Evolutionary conservation across 805 yeast species (phyloP).

Genomic region (Candida maris): DNA sequence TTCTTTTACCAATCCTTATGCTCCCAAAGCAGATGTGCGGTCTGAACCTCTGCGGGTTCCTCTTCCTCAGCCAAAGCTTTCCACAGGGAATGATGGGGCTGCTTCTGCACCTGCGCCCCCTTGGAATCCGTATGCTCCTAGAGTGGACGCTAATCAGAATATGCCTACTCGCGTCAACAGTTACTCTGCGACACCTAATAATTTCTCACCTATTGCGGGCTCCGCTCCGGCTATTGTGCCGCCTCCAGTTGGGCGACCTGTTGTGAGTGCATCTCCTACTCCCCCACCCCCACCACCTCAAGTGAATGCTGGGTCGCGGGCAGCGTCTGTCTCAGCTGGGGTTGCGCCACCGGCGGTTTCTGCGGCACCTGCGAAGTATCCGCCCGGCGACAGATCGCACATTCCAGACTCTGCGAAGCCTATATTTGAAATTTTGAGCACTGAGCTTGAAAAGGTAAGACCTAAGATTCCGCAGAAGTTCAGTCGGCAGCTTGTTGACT

Average conservation of each 20-base stretch:
- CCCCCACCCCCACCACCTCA: slow-evolving; percentile 23
- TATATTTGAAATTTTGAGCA: slow-evolving; percentile 53
- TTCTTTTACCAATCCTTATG: slow-evolving; percentile 31
- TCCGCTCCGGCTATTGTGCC: background rate
- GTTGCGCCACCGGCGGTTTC: slow-evolving; percentile 19
- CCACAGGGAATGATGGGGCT: slow-evolving; percentile 9
- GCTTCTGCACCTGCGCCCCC: slow-evolving; percentile 22
- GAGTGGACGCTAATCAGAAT: slow-evolving; percentile 26
- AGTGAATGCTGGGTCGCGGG: slow-evolving; percentile 5
- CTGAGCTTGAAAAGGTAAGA: slow-evolving; percentile 56
- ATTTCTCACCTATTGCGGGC: background rate
- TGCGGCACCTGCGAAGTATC: slow-evolving; percentile 29
- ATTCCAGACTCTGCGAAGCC: slow-evolving; percentile 57
- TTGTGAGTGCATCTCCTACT: background rate
- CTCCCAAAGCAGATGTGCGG: slow-evolving; percentile 32
- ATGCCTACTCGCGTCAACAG: slow-evolving; percentile 4
- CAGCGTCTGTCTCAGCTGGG: slow-evolving; percentile 16
- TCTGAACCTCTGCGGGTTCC: slow-evolving; percentile 25
- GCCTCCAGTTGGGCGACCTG: background rate
- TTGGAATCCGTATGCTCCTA: slow-evolving; percentile 33
- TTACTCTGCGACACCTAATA: slow-evolving; percentile 3
- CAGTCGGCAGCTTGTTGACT: slow-evolving; percentile 68
- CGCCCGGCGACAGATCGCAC: slow-evolving; percentile 66
- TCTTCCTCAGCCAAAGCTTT: slow-evolving; percentile 20
- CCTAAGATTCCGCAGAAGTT: slow-evolving; percentile 75